These are phyloP conservation scores for Jaminaea rosea DNA, from an alignment of 1,284 basidiomycete species.

Conservation along the genomic window DNA sequence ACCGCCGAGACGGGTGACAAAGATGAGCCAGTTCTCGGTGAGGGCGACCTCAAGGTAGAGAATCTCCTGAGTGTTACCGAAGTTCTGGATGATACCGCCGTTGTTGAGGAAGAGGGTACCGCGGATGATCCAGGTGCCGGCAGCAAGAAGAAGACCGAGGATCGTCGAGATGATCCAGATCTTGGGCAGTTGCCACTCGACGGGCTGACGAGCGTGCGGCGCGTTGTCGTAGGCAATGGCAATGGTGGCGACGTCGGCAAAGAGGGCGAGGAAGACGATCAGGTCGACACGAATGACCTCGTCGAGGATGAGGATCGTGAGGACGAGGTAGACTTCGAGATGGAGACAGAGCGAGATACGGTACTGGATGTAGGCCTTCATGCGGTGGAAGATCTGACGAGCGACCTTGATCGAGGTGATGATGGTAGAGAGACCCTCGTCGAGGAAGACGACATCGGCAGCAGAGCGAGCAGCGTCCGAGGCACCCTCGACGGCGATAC, in stretches of 20 bases:
- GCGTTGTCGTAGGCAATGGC: slow-evolving; percentile 55
- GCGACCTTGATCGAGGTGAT: slow-evolving; percentile 57
- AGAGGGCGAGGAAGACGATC: slow-evolving; percentile 56
- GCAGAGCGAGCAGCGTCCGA: slow-evolving; percentile 52
- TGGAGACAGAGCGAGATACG: slow-evolving; percentile 53
- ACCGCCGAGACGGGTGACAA: slow-evolving; percentile 49
- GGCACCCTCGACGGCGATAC: slow-evolving; percentile 53
- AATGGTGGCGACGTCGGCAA: slow-evolving; percentile 54
- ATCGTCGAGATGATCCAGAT: slow-evolving; percentile 55
- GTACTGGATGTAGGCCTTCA: slow-evolving; percentile 53
- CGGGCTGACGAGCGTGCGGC: slow-evolving; percentile 52
- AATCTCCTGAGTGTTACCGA: slow-evolving; percentile 53
- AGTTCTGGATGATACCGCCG: slow-evolving; percentile 55
- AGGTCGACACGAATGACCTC: slow-evolving; percentile 56
- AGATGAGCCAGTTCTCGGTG: slow-evolving; percentile 56
- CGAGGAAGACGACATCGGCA: slow-evolving; percentile 55
- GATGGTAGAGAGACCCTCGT: slow-evolving; percentile 51
- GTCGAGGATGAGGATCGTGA: slow-evolving; percentile 54
- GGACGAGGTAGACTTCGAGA: slow-evolving; percentile 54
- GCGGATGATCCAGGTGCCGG: slow-evolving; percentile 54
- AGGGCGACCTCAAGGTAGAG: slow-evolving; percentile 56
- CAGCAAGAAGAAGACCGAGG: slow-evolving; percentile 50
- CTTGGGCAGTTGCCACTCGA: slow-evolving; percentile 57
- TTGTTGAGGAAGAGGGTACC: slow-evolving; percentile 52
- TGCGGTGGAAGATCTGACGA: slow-evolving; percentile 57